phyloP scores from a whole-genome alignment of 305 asterid species.

The Fraxinus velutina region DNA sequence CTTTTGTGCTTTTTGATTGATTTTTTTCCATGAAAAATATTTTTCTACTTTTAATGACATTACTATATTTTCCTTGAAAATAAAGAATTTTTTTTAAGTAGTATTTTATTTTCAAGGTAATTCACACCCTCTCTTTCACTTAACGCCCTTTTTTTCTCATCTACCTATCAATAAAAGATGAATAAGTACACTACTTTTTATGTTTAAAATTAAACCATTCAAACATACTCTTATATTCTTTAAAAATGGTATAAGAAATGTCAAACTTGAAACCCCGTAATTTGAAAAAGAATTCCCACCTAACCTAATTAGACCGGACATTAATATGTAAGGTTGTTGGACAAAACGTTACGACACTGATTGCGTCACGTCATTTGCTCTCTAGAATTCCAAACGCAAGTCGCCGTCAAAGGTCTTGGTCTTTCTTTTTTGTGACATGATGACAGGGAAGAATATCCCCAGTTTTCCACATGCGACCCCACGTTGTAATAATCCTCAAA shows the following conservation, averaged over 20 bases:
- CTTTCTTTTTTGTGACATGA: neutral
- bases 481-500: neutral
- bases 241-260: neutral
- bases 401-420: neutral
- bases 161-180: too few species aligned
- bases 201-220: too few species aligned
- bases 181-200: too few species aligned
- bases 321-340: neutral
- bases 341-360: neutral
- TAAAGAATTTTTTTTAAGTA: too few species aligned
- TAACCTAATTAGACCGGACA: neutral
- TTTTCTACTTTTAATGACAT: too few species aligned
- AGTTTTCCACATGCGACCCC: neutral
- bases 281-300: neutral
- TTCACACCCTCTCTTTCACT: too few species aligned
- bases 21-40: too few species aligned
- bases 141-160: too few species aligned
- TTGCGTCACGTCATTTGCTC: slow-evolving; percentile 7
- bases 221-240: too few species aligned
- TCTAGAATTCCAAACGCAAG: slow-evolving; percentile 3
- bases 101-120: too few species aligned
- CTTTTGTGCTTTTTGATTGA: too few species aligned
- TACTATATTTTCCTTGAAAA: too few species aligned
- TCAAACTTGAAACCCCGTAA: neutral
- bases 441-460: neutral